These are phyloP conservation scores for Colletotrichum sp. DNA, from an alignment of 2,329 filamentous ascomycete species.

Conservation along the genomic window DNA sequence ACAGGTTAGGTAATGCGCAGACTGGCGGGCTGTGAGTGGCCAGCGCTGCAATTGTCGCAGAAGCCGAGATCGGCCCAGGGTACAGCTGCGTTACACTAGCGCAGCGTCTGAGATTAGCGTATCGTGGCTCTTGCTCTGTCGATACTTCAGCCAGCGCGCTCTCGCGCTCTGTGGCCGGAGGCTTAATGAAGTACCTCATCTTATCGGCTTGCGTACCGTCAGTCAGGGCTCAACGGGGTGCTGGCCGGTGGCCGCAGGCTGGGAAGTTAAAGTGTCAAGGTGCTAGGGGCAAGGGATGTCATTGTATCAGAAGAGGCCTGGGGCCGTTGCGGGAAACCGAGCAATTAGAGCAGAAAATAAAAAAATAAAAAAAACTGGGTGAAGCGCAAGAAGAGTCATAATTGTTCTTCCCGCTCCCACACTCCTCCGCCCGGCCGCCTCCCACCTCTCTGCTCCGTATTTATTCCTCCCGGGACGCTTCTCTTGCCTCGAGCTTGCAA, in stretches of 20 bases:
- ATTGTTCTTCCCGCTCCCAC: slow-evolving; percentile 5
- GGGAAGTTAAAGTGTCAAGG: not conserved
- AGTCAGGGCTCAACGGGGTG: slow-evolving; percentile 5
- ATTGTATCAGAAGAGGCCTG: slow-evolving; percentile 13
- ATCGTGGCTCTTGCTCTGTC: not conserved
- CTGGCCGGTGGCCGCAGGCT: not conserved
- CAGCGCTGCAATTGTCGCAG: slow-evolving; percentile 1
- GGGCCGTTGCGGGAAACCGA: slow-evolving; percentile 6
- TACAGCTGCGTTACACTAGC: slow-evolving; percentile 10
- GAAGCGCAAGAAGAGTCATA: slow-evolving; percentile 22
- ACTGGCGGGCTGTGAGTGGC: not conserved
- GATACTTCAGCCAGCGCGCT: not conserved
- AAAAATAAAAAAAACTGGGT: slow-evolving; percentile 20
- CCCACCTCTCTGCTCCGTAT: slow-evolving; percentile 17
- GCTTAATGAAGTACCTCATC: not conserved
- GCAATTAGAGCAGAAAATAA: not conserved
- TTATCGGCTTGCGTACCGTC: not conserved
- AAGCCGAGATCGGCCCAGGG: slow-evolving; percentile 23
- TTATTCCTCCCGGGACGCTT: slow-evolving; percentile 9
- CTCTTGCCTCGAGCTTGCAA: slow-evolving; percentile 1
- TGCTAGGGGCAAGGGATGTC: slow-evolving; percentile 6
- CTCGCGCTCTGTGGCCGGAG: not conserved
- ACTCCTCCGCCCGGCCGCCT: not conserved
- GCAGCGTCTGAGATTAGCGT: slow-evolving; percentile 3
- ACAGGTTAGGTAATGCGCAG: slow-evolving; percentile 21